Percentiles rank a stretch among this genome's conserved stretches.
Evolutionary conservation across 257 asterid species (phyloP).

Genomic region (Linderniella brevidens): DNA sequence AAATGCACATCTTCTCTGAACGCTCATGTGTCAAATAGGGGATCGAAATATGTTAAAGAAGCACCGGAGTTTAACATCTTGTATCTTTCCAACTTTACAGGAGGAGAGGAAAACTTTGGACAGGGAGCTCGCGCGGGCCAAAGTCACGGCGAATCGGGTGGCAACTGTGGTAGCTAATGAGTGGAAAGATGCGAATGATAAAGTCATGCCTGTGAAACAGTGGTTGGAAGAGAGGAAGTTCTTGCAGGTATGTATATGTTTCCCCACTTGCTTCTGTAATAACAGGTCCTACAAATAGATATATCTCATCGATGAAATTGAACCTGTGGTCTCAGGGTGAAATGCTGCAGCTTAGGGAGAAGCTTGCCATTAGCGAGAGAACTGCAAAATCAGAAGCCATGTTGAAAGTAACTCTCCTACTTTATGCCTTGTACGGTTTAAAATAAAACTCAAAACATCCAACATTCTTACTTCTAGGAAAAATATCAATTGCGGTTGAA

Average conservation of each 20-base stretch:
- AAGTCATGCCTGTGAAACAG: constrained; percentile 97
- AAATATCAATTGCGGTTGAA: constrained; percentile 70
- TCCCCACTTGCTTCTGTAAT: too few relatives aligned
- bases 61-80: constrained; percentile 8
- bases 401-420: constrained; percentile 87
- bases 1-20: not conserved
- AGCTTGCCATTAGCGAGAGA: constrained; percentile 78
- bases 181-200: constrained; percentile 96
- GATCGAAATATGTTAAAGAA: constrained; percentile 7
- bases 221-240: constrained; percentile 96
- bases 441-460: too few relatives aligned
- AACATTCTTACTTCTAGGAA: constrained; percentile 43
- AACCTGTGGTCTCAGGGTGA: constrained; percentile 42
- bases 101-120: constrained; percentile 96
- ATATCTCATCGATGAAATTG: too few relatives aligned
- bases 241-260: constrained; percentile 37
- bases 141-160: constrained; percentile 95
- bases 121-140: constrained; percentile 96
- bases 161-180: constrained; percentile 98
- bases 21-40: too few relatives aligned
- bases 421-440: too few relatives aligned
- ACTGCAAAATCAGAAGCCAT: constrained; percentile 83
- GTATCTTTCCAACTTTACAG: constrained; percentile 30
- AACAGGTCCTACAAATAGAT: too few relatives aligned
- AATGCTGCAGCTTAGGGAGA: constrained; percentile 91